Conservation (phyloP, 495 filamentous ascomycete species). For the Gamarada debralockiae region DNA sequence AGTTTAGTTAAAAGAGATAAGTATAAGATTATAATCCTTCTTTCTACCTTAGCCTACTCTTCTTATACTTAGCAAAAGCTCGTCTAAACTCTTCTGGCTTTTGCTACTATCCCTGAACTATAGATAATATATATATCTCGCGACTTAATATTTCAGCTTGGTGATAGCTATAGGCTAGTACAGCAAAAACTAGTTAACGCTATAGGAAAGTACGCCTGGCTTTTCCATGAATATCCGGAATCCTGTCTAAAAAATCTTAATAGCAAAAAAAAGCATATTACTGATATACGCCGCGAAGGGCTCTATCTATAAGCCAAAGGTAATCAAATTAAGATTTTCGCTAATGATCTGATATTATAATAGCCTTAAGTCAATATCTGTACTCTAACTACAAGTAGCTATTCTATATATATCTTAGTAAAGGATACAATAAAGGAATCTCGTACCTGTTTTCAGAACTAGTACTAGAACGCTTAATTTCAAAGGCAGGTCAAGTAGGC, state of each 20-base stretch:
- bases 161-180: conserved; percentile 11
- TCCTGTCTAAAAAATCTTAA: no score
- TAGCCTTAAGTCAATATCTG: no score
- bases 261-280: no score
- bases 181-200: conserved; percentile 1
- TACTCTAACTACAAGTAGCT: no score
- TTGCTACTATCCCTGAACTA: conserved; percentile 29
- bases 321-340: conserved; percentile 13
- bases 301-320: conserved; percentile 1
- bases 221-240: no score
- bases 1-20: conserved; percentile 17
- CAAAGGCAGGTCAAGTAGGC: conserved; percentile 21
- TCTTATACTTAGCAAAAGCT: conserved; percentile 27
- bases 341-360: conserved; percentile 21
- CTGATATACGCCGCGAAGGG: conserved; percentile 6
- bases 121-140: conserved; percentile 8
- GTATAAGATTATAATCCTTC: conserved; percentile 42
- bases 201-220: no score
- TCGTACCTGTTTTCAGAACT: conserved; percentile 26
- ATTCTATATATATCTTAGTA: conserved; percentile 7
- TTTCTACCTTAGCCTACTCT: conserved; percentile 36
- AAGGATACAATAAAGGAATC: conserved; percentile 20
- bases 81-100: conserved; percentile 34
- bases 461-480: conserved; percentile 32
- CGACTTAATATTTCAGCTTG: conserved; percentile 10